A percentile compares a stretch with the other conserved stretches of the same genome.
Evolutionary conservation across 2,329 filamentous ascomycete species (phyloP).

Genomic region (Neoscytalidium dimidiatum): DNA sequence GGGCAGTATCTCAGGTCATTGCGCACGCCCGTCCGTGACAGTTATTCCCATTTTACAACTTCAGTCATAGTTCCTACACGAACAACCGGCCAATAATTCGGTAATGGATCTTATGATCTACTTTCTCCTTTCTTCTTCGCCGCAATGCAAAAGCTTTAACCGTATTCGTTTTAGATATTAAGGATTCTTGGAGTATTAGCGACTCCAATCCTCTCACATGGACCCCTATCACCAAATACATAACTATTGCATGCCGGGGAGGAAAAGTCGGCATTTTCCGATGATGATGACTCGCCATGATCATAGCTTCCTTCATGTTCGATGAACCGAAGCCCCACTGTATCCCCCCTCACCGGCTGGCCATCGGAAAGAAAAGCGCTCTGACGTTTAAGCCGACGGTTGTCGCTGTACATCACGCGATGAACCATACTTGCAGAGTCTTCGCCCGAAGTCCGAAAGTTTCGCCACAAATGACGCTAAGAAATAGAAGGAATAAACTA

Average conservation of each 20-base stretch:
- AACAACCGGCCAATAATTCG: slow-evolving; percentile 4
- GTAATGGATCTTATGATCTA: slow-evolving; percentile 4
- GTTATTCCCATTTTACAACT: background rate
- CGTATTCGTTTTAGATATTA: background rate
- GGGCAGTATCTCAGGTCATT: background rate
- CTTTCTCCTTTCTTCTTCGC: slow-evolving; percentile 7
- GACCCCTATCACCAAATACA: background rate
- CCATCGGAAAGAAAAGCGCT: background rate
- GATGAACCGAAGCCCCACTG: slow-evolving; percentile 1
- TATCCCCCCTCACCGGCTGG: background rate
- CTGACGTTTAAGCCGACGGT: background rate
- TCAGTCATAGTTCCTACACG: background rate
- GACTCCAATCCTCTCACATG: background rate
- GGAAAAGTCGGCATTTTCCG: background rate
- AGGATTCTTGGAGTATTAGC: background rate
- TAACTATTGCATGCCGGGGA: background rate
- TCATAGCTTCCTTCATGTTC: slow-evolving; percentile 11
- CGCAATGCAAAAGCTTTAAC: background rate
- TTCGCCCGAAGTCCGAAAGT: background rate
- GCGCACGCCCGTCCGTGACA: background rate
- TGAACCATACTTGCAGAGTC: background rate
- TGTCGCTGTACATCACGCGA: background rate
- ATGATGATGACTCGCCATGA: background rate
- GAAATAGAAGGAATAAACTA: too few species aligned
- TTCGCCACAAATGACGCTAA: too few species aligned